These are phyloP conservation scores for Coprinopsis sp. DNA, from an alignment of 768 basidiomycete genomes.

Conservation along the genomic window DNA sequence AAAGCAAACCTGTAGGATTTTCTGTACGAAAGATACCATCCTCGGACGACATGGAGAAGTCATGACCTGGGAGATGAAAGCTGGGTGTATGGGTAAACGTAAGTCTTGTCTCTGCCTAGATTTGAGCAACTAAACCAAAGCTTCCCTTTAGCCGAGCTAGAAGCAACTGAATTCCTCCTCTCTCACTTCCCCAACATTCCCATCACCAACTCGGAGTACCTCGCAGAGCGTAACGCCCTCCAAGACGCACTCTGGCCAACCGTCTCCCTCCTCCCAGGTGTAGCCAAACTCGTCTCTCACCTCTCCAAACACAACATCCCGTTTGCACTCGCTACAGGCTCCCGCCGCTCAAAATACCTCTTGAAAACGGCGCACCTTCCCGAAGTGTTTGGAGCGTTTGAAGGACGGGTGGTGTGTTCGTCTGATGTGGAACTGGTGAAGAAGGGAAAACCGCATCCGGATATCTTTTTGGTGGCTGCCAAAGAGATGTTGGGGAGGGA, in stretches of 20 bases:
- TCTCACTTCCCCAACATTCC: constrained; percentile 74
- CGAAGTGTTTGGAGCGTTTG: constrained; percentile 59
- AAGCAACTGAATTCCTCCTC: constrained; percentile 61
- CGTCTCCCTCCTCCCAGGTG: constrained; percentile 72
- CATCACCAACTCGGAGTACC: constrained; percentile 57
- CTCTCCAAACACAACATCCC: constrained; percentile 64
- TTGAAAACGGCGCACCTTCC: constrained; percentile 63
- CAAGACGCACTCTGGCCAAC: constrained; percentile 69
- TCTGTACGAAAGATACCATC: constrained; percentile 78
- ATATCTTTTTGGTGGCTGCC: constrained; percentile 76
- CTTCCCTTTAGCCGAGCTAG: constrained; percentile 51
- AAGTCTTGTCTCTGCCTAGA: constrained; percentile 12
- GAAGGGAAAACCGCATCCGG: constrained; percentile 75
- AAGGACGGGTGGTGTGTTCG: constrained; percentile 61
- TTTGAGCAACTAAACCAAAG: no score
- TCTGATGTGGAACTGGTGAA: constrained; percentile 56
- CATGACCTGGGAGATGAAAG: constrained; percentile 88
- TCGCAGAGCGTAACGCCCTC: constrained; percentile 46
- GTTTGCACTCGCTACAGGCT: constrained; percentile 80
- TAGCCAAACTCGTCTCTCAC: constrained; percentile 59
- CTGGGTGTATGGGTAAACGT: constrained; percentile 89
- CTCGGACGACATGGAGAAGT: constrained; percentile 67
- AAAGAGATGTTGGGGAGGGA: constrained; percentile 47
- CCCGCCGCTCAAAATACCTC: constrained; percentile 56
- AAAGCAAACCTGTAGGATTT: not conserved